phyloP scores from a whole-genome alignment of 108 stramenopile species.

The Aurantiochytrium sp. region DNA sequence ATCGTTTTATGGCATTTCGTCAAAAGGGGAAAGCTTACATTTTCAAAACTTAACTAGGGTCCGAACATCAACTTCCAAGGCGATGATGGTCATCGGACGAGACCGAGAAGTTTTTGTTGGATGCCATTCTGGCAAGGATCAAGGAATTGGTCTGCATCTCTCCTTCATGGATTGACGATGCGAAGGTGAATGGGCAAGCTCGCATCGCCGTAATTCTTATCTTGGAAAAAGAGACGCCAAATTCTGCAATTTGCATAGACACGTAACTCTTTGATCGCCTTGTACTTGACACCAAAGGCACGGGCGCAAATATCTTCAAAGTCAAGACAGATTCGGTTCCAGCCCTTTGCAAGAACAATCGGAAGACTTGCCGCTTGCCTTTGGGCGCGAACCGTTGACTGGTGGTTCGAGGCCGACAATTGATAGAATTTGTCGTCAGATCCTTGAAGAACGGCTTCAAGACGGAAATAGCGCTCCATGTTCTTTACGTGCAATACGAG shows the following conservation, averaged over 20 bases:
- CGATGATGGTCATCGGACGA: background rate
- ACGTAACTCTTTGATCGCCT: background rate
- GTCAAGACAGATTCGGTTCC: conserved; percentile 7
- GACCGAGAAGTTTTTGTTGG: background rate
- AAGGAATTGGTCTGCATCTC: background rate
- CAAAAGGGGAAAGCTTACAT: too few relatives aligned
- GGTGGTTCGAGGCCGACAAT: background rate
- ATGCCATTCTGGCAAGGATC: background rate
- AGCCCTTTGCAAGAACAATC: background rate
- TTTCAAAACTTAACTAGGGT: too few relatives aligned
- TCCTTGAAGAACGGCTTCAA: background rate
- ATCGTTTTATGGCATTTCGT: too few relatives aligned
- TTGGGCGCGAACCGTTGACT: background rate
- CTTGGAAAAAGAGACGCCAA: background rate
- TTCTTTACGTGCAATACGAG: background rate
- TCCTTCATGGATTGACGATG: background rate
- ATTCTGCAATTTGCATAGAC: conserved; percentile 1
- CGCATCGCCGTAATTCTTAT: background rate
- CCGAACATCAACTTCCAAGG: too few relatives aligned
- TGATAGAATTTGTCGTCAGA: background rate
- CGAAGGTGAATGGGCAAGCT: background rate
- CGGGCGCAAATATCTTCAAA: background rate
- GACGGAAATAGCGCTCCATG: background rate
- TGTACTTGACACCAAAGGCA: background rate
- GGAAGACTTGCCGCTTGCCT: background rate